Evolutionary conservation across 306 rosid genomes (phyloP), one percentile per base, ranked within the genome.

Genomic region (Geum urbanum): DNA sequence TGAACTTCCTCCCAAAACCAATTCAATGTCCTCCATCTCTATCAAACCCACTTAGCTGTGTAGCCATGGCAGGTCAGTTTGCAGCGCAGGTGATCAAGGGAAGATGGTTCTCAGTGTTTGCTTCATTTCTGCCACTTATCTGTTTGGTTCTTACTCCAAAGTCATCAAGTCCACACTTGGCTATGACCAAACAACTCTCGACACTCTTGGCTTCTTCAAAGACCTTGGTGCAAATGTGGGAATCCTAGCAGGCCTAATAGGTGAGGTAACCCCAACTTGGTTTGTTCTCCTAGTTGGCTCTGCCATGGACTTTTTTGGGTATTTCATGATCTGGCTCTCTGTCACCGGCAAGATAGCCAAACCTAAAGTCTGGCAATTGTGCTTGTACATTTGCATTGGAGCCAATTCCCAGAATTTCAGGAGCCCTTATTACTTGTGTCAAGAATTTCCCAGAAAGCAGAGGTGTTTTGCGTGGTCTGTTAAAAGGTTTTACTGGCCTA

Each of bases 401-500:
- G 83, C 81, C 16, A 82, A 82, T 44, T 76, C 86, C 8, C 79
- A 69, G 13, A 77, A 73, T 16, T 79, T 76, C 89, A 39, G 84
- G 74, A 32, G 80, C 74, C 0, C 18, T 85, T 0, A 76, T 75
- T 16, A 35, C 86, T 0, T 67, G 81, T n/a, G 81, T 85, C 49
- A 85, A 77, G 52, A 85, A 71, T 56, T 79, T 84, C 72, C 83
- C 81, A 5, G 84, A 81, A 37, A 74, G 80, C 20, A 32, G 88
- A 24, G 88, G 86, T 6, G 56, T 76, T 0, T 50, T 76, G 66
- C 9, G 81, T 47, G 88, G 89, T 3, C 20, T 81, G 39, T 60
- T 76, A 46, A 79, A 76, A 61, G 83, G 83, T 24, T 82, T 48
- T 16, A 59, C 68, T 49, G 86, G 83, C 4, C 78, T 80, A 0